A percentile compares a stretch with the other conserved stretches of the same genome.
Evolutionary conservation across 2,329 filamentous ascomycete species (phyloP).

Genomic region (Dothidotthia symphoricarpi): DNA sequence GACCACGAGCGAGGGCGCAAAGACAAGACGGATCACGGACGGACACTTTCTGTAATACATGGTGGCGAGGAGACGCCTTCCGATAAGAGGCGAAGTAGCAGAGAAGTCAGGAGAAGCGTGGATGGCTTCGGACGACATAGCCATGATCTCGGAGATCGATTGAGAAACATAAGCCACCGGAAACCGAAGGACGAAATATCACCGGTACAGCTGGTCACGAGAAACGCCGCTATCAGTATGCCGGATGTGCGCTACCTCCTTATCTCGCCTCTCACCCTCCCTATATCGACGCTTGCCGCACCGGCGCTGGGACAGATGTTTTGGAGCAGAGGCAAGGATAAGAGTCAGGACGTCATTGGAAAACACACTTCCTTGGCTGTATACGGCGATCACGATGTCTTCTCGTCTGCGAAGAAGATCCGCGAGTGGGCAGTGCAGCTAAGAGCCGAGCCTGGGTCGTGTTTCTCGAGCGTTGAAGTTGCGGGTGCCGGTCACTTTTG

Average conservation of each 20-base stretch:
- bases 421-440: slow-evolving; percentile 64
- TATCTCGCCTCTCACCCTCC: slow-evolving; percentile 49
- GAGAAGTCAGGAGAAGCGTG: slow-evolving; percentile 38
- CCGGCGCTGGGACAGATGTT: slow-evolving; percentile 30
- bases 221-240: slow-evolving; percentile 8
- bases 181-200: slow-evolving; percentile 12
- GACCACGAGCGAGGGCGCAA: slow-evolving; percentile 19
- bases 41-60: slow-evolving; percentile 36
- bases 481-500: slow-evolving; percentile 54
- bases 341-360: slow-evolving; percentile 18
- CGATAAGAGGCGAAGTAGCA: slow-evolving; percentile 42
- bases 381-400: slow-evolving; percentile 73
- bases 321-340: slow-evolving; percentile 22
- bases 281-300: slow-evolving; percentile 41
- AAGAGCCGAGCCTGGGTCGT: slow-evolving; percentile 23
- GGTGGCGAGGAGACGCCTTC: slow-evolving; percentile 51
- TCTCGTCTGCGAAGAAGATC: slow-evolving; percentile 66
- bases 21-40: slow-evolving; percentile 30
- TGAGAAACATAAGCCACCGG: slow-evolving; percentile 33
- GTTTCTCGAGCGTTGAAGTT: slow-evolving; percentile 48
- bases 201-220: slow-evolving; percentile 6
- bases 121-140: slow-evolving; percentile 27
- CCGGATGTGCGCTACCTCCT: slow-evolving; percentile 44
- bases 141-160: slow-evolving; percentile 34
- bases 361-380: slow-evolving; percentile 59